phyloP scores from a whole-genome alignment of 1,284 basidiomycete genomes.

The Papiliotrema nemorosa region DNA sequence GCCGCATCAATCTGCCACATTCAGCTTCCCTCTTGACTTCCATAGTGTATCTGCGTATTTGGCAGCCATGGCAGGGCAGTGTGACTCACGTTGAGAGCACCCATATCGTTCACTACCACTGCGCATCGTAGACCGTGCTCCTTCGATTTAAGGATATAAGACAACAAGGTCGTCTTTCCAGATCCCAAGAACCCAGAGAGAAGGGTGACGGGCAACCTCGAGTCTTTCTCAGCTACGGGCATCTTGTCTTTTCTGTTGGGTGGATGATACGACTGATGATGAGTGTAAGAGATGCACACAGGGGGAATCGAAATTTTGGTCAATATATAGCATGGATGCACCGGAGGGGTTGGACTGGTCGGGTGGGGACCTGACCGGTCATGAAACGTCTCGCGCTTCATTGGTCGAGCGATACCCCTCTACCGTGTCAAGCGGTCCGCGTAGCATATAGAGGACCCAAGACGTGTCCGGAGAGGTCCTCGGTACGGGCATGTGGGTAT shows the following conservation, averaged over 20 bases:
- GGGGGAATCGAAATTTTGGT: too few species aligned
- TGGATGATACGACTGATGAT: too few species aligned
- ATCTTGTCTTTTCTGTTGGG: conserved; percentile 5
- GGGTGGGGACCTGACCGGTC: background rate
- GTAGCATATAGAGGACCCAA: too few species aligned
- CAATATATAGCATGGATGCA: background rate
- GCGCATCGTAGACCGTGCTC: conserved; percentile 50
- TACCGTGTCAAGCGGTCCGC: too few species aligned
- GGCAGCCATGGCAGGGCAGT: too few species aligned
- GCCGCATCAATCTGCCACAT: conserved; percentile 49
- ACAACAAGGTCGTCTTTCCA: conserved; percentile 53
- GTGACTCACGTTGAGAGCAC: conserved; percentile 32
- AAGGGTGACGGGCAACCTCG: conserved; percentile 51
- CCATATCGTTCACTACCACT: conserved; percentile 54
- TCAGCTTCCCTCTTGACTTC: background rate
- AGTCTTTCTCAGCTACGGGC: conserved; percentile 22
- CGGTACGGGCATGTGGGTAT: too few species aligned
- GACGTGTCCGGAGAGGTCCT: too few species aligned
- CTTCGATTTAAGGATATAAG: conserved; percentile 49
- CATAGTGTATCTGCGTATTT: background rate
- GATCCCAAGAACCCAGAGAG: conserved; percentile 52
- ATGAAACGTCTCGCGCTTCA: background rate
- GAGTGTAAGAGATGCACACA: too few species aligned
- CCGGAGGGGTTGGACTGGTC: too few species aligned
- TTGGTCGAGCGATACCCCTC: background rate